These are phyloP conservation scores for Saccharum officinarum DNA, from an alignment of 176 grass and related monocot genomes.

Conservation along the genomic window DNA sequence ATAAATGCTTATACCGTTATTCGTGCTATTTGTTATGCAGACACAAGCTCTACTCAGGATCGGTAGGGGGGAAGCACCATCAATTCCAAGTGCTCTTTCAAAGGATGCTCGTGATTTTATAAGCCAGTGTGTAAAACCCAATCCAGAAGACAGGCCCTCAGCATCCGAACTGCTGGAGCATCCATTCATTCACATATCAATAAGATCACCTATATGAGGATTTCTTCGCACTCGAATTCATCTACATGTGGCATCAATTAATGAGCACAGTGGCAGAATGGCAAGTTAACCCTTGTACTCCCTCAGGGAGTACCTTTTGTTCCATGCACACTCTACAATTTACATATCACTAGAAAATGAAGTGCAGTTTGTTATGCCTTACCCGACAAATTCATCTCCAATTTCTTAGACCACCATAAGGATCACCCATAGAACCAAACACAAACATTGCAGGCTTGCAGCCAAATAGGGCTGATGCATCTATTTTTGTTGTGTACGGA, in stretches of 20 bases:
- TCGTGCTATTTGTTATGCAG: conserved; percentile 47
- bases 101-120: conserved; percentile 71
- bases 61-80: conserved; percentile 51
- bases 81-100: conserved; percentile 46
- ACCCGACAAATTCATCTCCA: conserved; percentile 30
- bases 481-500: too few relatives aligned
- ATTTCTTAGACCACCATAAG: neutral
- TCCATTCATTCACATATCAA: conserved; percentile 46
- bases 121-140: conserved; percentile 54
- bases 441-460: too few relatives aligned
- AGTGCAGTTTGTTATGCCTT: conserved; percentile 36
- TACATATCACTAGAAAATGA: neutral
- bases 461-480: too few relatives aligned
- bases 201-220: too few relatives aligned
- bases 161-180: conserved; percentile 57
- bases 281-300: too few relatives aligned
- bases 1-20: neutral
- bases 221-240: too few relatives aligned
- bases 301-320: too few relatives aligned
- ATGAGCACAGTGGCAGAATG: too few relatives aligned
- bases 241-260: too few relatives aligned
- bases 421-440: too few relatives aligned
- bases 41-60: conserved; percentile 61
- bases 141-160: conserved; percentile 57
- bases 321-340: neutral